Conservation (phyloP, 2,329 filamentous ascomycete species). For the Aspergillus awamori region DNA sequence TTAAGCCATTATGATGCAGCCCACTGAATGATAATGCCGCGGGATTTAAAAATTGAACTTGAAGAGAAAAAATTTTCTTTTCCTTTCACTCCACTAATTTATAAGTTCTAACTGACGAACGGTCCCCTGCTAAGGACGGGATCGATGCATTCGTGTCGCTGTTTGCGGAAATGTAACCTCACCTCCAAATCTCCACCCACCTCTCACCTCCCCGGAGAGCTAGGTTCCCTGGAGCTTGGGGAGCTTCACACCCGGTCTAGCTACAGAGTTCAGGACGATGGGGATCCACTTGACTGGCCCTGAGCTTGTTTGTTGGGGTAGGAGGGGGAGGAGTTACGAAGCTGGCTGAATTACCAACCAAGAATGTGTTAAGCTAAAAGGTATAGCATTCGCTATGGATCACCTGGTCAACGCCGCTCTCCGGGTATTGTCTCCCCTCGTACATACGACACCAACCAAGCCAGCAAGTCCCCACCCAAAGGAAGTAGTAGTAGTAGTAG, state of each 20-base stretch:
- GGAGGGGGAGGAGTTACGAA: too few species aligned
- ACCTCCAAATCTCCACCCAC: neutral
- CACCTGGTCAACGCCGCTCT: neutral
- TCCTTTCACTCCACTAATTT: too few species aligned
- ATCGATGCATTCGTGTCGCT: neutral
- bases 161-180: slow-evolving; percentile 1
- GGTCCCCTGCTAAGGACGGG: too few species aligned
- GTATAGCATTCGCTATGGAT: neutral
- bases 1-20: neutral
- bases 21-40: too few species aligned
- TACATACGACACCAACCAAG: slow-evolving; percentile 9
- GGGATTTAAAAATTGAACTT: too few species aligned
- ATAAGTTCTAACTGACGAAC: too few species aligned
- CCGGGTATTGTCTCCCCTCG: neutral
- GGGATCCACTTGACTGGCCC: neutral
- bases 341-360: too few species aligned
- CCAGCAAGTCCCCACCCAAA: too few species aligned
- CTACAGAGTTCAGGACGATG: neutral
- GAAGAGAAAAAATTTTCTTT: too few species aligned
- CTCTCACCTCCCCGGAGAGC: too few species aligned
- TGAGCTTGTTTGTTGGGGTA: neutral
- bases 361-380: too few species aligned
- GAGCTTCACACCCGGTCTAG: neutral
- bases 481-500: slow-evolving; percentile 22
- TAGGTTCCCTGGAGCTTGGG: too few species aligned